phyloP scores from a whole-genome alignment of 495 filamentous ascomycete genomes.

The Aspergillus coremiiformis region DNA sequence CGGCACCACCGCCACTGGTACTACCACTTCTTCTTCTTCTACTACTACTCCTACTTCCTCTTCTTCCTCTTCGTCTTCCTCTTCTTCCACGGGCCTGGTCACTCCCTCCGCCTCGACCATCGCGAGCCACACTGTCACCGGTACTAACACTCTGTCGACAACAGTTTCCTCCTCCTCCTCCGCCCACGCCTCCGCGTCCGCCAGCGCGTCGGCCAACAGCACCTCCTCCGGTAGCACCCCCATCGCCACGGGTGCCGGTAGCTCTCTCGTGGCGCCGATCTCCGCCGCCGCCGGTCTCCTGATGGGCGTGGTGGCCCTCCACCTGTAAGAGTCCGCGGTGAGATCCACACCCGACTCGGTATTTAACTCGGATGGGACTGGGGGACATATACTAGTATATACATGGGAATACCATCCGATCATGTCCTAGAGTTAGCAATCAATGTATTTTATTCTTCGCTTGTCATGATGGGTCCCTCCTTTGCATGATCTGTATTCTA shows the following conservation, averaged over 20 bases:
- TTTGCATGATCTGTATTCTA: no score
- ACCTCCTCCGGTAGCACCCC: background rate
- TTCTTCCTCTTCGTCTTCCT: background rate
- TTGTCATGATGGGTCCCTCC: no score
- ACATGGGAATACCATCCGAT: no score
- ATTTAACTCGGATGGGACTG: no score
- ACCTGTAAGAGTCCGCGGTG: no score
- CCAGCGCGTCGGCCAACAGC: background rate
- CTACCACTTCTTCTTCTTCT: constrained; percentile 1
- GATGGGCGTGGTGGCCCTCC: background rate
- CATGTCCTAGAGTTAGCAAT: no score
- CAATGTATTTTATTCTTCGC: no score
- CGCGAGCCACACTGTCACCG: background rate
- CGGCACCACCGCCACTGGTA: constrained; percentile 1
- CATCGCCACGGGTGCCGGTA: background rate
- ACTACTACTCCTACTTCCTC: background rate
- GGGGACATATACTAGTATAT: no score
- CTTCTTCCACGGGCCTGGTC: constrained; percentile 11
- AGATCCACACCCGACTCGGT: no score
- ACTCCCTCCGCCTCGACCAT: constrained; percentile 3
- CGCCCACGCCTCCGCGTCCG: background rate
- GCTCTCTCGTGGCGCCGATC: background rate
- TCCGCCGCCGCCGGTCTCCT: background rate
- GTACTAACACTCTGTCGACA: background rate
- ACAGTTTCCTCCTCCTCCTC: background rate